Base-by-base conservation (phyloP, 169 alveolate species). In the Plasmodium adleri region DNA sequence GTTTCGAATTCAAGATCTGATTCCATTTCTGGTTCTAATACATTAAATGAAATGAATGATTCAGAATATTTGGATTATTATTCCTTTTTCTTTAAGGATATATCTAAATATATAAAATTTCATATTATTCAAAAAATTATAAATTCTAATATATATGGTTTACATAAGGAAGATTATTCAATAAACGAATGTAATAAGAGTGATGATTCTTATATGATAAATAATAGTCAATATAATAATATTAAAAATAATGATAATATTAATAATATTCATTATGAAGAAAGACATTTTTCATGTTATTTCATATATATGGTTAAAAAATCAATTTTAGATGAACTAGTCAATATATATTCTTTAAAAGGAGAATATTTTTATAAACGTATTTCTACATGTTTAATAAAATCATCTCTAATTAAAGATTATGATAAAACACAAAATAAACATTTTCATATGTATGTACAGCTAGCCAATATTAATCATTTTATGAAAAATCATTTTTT, bases 341-440 rank as follows among this genome's bases (percentile, higher is more conserved):
- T 50, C 13, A 80, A 80, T 39, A 59, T 80, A 17, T 80, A 80
- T 39, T 68, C 90, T 4, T 67, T 68, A 5, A 80, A 80, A 62
- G 90, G 90, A 39, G 90, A 80, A 47, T 80, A 80, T 60, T 80
- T 80, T 71, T 80, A 67, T 72, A 80, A 80, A 63, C 24, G 52
- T 28, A 54, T 66, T 26, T 80, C 72, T 43, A 10, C 90, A 22
- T 54, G 60, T 1, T 62, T 80, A 5, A 62, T 80, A 28, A 80
- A 80, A 60, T 54, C 56, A 62, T 17, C 58, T 2, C 54, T 80
- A n/a, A 47, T 62, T 54, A 80, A 67, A 60, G 83, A 80, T 54
- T 80, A 80, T 72, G 90, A 80, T 5, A 68, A 80, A 63, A 2
- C 52, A 13, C 71, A 68, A 49, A 80, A 80, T 17, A 80, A 67